These are phyloP conservation scores for Neocatenulostroma microsporum DNA, from an alignment of 2,329 filamentous ascomycete genomes.

Conservation along the genomic window DNA sequence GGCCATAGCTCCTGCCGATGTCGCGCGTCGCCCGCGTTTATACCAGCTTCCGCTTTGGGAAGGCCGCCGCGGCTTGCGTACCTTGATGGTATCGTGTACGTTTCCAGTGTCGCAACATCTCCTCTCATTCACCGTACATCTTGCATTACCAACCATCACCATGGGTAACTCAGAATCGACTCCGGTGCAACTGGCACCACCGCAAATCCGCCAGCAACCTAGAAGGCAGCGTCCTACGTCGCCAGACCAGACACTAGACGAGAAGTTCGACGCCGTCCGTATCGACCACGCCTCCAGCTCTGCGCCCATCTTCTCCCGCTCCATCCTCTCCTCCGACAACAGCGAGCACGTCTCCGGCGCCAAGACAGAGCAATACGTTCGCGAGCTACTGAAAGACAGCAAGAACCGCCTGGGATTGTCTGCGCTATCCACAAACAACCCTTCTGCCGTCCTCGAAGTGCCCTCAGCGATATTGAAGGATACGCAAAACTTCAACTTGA, in stretches of 20 bases:
- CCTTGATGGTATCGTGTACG: conserved; percentile 1
- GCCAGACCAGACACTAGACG: conserved; percentile 17
- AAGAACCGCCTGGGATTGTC: conserved; percentile 65
- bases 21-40: background rate
- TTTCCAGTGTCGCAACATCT: background rate
- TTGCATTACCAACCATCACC: conserved; percentile 1
- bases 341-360: conserved; percentile 23
- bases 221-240: conserved; percentile 1
- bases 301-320: conserved; percentile 6
- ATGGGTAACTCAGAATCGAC: conserved; percentile 22
- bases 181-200: conserved; percentile 11
- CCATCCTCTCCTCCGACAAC: conserved; percentile 17
- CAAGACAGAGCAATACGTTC: conserved; percentile 25
- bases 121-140: background rate
- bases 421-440: conserved; percentile 61
- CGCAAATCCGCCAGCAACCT: background rate
- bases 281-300: conserved; percentile 18
- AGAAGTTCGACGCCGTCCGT: conserved; percentile 29
- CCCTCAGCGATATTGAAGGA: conserved; percentile 57
- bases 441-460: conserved; percentile 58
- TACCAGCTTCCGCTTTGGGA: background rate
- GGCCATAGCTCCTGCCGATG: background rate
- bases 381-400: conserved; percentile 27
- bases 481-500: conserved; percentile 74
- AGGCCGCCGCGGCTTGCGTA: too few species aligned